Conservation (phyloP, 2,329 filamentous ascomycete species). For the Diplodia intermedia region DNA sequence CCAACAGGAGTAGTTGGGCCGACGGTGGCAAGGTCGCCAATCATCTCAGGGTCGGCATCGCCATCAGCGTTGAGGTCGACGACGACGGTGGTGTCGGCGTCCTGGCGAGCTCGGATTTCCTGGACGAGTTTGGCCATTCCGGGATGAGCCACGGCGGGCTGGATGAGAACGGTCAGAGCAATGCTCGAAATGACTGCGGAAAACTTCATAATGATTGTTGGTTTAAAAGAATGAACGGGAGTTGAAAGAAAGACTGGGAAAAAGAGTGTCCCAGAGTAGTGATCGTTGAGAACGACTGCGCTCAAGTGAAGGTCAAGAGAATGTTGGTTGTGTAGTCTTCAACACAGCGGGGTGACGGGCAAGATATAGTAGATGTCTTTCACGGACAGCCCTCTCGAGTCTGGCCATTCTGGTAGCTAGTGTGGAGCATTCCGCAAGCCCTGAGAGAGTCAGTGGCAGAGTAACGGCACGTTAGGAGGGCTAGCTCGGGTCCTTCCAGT, state of each 20-base stretch:
- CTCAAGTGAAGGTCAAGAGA: not conserved
- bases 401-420: not conserved
- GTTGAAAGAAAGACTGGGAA: constrained; percentile 6
- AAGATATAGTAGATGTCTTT: constrained; percentile 13
- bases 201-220: constrained; percentile 36
- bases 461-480: not conserved
- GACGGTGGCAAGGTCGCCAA: constrained; percentile 46
- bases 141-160: constrained; percentile 36
- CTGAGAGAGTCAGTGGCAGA: not conserved
- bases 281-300: constrained; percentile 14
- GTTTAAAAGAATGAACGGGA: not conserved
- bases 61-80: constrained; percentile 10
- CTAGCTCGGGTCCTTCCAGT: not conserved
- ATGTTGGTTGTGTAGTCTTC: not conserved
- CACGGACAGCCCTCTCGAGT: not conserved
- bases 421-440: constrained; percentile 3
- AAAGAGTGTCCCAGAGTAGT: not conserved
- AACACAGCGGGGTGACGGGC: not conserved
- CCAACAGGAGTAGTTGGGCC: constrained; percentile 36
- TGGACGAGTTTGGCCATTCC: constrained; percentile 34
- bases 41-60: constrained; percentile 43
- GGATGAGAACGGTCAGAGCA: constrained; percentile 35
- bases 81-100: constrained; percentile 30
- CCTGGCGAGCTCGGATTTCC: constrained; percentile 11
- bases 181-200: constrained; percentile 34